phyloP scores from a whole-genome alignment of 2,329 filamentous ascomycete genomes.

The Ophiostoma tasmaniense region DNA sequence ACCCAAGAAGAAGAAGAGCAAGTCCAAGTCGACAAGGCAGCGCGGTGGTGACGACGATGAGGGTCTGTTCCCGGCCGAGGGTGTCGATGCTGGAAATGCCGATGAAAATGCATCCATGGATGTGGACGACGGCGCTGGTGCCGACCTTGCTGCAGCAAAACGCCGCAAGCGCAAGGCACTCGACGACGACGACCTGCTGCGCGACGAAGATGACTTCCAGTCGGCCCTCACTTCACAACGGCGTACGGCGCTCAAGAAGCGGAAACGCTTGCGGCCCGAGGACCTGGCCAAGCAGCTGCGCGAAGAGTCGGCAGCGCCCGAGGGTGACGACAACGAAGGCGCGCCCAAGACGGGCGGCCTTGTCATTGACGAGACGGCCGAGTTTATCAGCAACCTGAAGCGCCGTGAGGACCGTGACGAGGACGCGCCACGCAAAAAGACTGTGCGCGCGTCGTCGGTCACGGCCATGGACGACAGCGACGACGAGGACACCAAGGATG shows the following conservation, averaged over 20 bases:
- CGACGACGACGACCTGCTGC: slow-evolving; percentile 54
- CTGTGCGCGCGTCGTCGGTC: slow-evolving; percentile 27
- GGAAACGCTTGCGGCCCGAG: slow-evolving; percentile 77
- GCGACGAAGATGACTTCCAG: slow-evolving; percentile 86
- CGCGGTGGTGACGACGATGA: slow-evolving; percentile 55
- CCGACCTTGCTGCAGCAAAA: slow-evolving; percentile 32
- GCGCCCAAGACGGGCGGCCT: slow-evolving; percentile 45
- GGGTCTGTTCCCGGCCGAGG: slow-evolving; percentile 38
- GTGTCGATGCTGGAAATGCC: neutral
- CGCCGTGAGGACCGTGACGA: slow-evolving; percentile 52
- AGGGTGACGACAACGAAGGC: neutral
- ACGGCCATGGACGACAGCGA: neutral
- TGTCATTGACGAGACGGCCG: slow-evolving; percentile 91
- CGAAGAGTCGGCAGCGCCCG: slow-evolving; percentile 45
- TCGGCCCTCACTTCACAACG: slow-evolving; percentile 76
- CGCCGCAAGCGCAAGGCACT: slow-evolving; percentile 53
- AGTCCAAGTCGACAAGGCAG: slow-evolving; percentile 67
- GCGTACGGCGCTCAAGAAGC: slow-evolving; percentile 77
- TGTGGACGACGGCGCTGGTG: slow-evolving; percentile 16
- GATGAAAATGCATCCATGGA: slow-evolving; percentile 30
- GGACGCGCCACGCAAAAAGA: slow-evolving; percentile 31
- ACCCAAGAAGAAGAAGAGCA: slow-evolving; percentile 72
- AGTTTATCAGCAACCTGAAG: slow-evolving; percentile 82
- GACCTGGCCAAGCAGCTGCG: slow-evolving; percentile 78
- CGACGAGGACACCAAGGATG: neutral